A percentile compares a stretch with the other conserved stretches of the same genome.
These are phyloP conservation scores for Sambucus nigra DNA, from an alignment of 129 eudicot species.

Conservation along the genomic window DNA sequence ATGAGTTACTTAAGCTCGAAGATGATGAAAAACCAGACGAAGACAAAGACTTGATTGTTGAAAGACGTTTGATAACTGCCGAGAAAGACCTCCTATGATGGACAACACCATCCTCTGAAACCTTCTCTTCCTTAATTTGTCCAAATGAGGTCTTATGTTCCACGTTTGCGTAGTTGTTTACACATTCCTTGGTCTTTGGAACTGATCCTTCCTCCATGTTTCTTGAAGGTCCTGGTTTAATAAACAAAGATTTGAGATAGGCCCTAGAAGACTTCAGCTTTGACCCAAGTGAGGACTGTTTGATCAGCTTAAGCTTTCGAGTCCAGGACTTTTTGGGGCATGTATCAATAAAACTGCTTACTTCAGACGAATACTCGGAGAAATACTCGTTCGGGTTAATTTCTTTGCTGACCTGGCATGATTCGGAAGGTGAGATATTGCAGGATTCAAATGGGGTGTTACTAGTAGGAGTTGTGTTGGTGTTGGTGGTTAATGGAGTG, in stretches of 20 bases:
- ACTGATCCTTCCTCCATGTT: slow-evolving; percentile 1
- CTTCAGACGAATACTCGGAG: slow-evolving; percentile 21
- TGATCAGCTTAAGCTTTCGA: slow-evolving; percentile 45
- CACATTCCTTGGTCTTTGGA: slow-evolving; percentile 12
- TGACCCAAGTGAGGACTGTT: slow-evolving; percentile 43
- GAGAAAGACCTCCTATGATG: slow-evolving; percentile 76
- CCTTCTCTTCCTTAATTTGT: slow-evolving; percentile 23
- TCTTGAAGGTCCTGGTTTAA: slow-evolving; percentile 31
- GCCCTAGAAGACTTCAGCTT: slow-evolving; percentile 57
- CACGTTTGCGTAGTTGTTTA: slow-evolving; percentile 11
- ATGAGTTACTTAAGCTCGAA: slow-evolving; percentile 29
- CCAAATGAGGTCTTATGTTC: slow-evolving; percentile 12
- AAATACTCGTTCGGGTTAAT: slow-evolving; percentile 62
- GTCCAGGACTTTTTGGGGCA: slow-evolving; percentile 62
- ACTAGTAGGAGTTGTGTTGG: slow-evolving; percentile 31
- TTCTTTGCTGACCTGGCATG: slow-evolving; percentile 76
- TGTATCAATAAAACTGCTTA: slow-evolving; percentile 7
- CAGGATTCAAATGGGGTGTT: slow-evolving; percentile 80
- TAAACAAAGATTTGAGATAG: slow-evolving; percentile 63
- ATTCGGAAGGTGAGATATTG: slow-evolving; percentile 58
- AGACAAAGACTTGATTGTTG: slow-evolving; percentile 33
- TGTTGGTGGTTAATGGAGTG: slow-evolving; percentile 44
- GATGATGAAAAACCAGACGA: slow-evolving; percentile 28
- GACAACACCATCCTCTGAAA: slow-evolving; percentile 17
- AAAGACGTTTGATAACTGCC: slow-evolving; percentile 51